phyloP scores from a whole-genome alignment of 1,284 basidiomycete species.

The Trametes pubescens region DNA sequence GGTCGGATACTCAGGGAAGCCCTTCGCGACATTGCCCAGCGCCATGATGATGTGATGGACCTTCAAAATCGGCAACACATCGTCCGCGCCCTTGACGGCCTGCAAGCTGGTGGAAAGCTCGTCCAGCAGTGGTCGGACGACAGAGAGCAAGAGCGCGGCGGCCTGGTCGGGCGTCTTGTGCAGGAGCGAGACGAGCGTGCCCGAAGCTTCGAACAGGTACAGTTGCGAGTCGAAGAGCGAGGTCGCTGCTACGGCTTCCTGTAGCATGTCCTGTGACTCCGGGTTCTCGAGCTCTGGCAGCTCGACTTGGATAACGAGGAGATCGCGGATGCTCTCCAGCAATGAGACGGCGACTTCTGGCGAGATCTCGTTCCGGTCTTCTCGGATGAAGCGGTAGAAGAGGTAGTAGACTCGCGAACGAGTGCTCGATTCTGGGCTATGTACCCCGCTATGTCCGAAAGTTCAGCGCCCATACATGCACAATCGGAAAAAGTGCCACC shows the following conservation, averaged over 20 bases:
- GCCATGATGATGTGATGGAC: conserved; percentile 98
- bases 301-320: conserved; percentile 70
- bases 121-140: conserved; percentile 85
- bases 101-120: conserved; percentile 79
- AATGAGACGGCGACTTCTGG: conserved; percentile 76
- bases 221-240: conserved; percentile 90
- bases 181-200: conserved; percentile 84
- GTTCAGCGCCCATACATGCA: conserved; percentile 11
- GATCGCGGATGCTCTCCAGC: conserved; percentile 78
- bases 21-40: conserved; percentile 94
- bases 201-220: conserved; percentile 94
- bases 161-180: conserved; percentile 78
- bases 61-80: conserved; percentile 81
- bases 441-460: conserved; percentile 77
- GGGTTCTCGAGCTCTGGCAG: conserved; percentile 71
- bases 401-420: conserved; percentile 91
- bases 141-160: conserved; percentile 74
- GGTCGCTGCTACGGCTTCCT: conserved; percentile 82
- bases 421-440: conserved; percentile 77
- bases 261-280: conserved; percentile 71
- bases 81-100: conserved; percentile 63
- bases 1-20: conserved; percentile 90
- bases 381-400: conserved; percentile 93
- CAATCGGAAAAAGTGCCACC: conserved; percentile 34
- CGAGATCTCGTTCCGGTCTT: conserved; percentile 83